Conservation (phyloP, 768 basidiomycete genomes). For the Vishniacozyma victoriae region DNA sequence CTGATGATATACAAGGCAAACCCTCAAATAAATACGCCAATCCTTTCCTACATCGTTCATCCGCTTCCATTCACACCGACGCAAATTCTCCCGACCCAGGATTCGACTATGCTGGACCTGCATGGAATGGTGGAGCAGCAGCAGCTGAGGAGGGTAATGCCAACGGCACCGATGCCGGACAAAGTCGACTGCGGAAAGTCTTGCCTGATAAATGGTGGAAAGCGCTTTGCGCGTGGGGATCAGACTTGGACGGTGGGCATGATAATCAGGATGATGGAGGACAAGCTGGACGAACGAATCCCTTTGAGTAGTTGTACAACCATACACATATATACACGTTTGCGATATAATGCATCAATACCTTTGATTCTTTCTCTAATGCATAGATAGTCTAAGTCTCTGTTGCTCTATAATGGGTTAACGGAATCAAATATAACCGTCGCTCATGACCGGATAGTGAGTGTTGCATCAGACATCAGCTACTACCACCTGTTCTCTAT, state of each 20-base stretch:
- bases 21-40: slow-evolving; percentile 7
- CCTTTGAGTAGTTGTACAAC: slow-evolving; percentile 33
- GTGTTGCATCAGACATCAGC: too few relatives aligned
- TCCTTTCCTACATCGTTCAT: slow-evolving; percentile 15
- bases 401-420: too few relatives aligned
- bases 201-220: slow-evolving; percentile 44
- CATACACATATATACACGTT: too few relatives aligned
- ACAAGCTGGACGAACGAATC: slow-evolving; percentile 45
- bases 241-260: slow-evolving; percentile 42
- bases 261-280: slow-evolving; percentile 27
- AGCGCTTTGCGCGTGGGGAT: slow-evolving; percentile 45
- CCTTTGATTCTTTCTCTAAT: too few relatives aligned
- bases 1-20: too few relatives aligned
- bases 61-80: background rate
- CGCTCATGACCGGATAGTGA: too few relatives aligned
- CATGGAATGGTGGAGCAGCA: slow-evolving; percentile 32
- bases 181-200: too few relatives aligned
- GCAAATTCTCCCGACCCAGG: too few relatives aligned
- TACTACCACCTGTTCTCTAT: too few relatives aligned
- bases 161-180: background rate
- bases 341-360: too few relatives aligned
- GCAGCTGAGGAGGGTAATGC: slow-evolving; percentile 7
- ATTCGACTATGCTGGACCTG: slow-evolving; percentile 26
- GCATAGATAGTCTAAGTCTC: too few relatives aligned
- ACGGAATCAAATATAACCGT: too few relatives aligned